Base-by-base conservation (phyloP, 169 alveolate species). In the Plasmodium adleri region DNA sequence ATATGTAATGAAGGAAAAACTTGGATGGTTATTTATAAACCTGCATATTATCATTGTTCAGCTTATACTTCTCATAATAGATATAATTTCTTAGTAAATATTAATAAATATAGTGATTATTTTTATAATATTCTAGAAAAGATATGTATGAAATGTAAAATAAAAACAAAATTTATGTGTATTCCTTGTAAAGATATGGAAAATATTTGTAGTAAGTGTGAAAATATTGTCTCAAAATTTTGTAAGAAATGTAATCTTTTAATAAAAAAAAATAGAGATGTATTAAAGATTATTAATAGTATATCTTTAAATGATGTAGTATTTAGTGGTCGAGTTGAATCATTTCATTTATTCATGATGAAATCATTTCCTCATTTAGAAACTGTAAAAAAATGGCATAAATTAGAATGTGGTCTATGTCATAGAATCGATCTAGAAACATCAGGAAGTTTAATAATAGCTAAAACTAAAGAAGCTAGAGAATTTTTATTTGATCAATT, bases 1-100 rank as follows among this genome's bases (percentile, higher is more conserved):
- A 92, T 93, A 7, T 74, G 92, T 26, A 92, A 74, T 60, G 94
- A 93, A 52, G 94, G 94, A 9, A 28, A 59, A 43, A 90, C 92
- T 3, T 93, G 95, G 95, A 71, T 93, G 92, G 95, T 93, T 8
- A 73, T 88, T 26, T 93, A 90, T 43, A 93, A 93, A 47, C 95
- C 95, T 17, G 95, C 95, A 3, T 93, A 90, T 60, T 93, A 93
- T 89, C 95, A 93, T 70, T 93, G 95, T 58, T 93, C 95, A 10
- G 95, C 94, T 2, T 67, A 88, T 24, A 87, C 94, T 13, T 56
- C 90, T 2, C 90, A 89, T 67, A 75, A 88, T 13, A 70, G 88
- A 10, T 72, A 89, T 20, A 71, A 71, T 8, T 63, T 83, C 9
- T 28, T 83, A 39, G 91, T 83, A 3, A 83, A 83, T 47, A 68